Conservation (phyloP, 1,284 basidiomycete species). For the Moesziomyces sp. region DNA sequence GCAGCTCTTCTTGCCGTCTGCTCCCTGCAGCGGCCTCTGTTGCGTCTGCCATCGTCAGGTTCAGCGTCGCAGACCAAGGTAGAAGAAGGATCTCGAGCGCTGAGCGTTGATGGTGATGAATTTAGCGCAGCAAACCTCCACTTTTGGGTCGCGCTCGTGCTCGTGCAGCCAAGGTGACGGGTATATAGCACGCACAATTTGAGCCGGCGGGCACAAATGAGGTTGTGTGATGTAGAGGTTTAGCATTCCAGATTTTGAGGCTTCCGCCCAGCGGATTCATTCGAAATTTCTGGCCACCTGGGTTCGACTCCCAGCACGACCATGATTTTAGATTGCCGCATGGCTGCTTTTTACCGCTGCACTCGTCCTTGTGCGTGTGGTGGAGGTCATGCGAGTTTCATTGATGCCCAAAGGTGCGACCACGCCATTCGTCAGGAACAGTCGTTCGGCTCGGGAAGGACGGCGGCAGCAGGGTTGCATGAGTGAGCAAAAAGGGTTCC, state of each 20-base stretch:
- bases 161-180: not conserved
- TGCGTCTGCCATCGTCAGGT: no score
- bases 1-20: not conserved
- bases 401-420: no score
- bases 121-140: no score
- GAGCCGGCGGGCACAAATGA: not conserved
- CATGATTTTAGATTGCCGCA: not conserved
- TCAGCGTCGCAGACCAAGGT: no score
- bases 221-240: conserved; percentile 39
- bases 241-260: conserved; percentile 20
- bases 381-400: no score
- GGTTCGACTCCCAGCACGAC: conserved; percentile 44
- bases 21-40: not conserved
- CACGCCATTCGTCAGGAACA: no score
- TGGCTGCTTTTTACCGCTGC: not conserved
- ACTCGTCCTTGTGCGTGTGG: no score
- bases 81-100: no score
- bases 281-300: conserved; percentile 32
- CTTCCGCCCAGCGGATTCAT: not conserved
- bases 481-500: no score
- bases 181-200: not conserved
- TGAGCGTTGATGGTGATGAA: no score
- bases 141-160: not conserved
- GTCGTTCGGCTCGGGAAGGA: no score
- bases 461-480: no score